A percentile compares a stretch with the other conserved stretches of the same genome.
Evolutionary conservation across 2,329 filamentous ascomycete genomes (phyloP).

Genomic region (Paracamarosporium sp.): DNA sequence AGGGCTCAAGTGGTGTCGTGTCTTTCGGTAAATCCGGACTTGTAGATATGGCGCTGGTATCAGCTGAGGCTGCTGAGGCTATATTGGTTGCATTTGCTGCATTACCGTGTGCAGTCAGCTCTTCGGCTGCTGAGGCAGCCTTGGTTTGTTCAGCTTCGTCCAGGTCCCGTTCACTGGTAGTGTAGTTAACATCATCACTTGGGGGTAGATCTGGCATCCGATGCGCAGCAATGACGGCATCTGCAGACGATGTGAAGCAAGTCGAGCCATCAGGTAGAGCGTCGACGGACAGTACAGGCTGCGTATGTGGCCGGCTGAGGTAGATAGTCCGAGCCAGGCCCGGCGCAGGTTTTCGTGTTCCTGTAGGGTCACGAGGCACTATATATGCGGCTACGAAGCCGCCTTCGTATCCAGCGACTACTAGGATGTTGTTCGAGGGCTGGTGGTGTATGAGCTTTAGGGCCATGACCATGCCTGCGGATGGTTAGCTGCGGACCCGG

Average conservation of each 20-base stretch:
- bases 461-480: constrained; percentile 87
- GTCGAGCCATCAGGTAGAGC: constrained; percentile 51
- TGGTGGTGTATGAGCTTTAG: constrained; percentile 53
- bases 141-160: not conserved
- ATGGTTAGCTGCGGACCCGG: constrained; percentile 36
- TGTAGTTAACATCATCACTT: not conserved
- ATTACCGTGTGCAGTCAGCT: not conserved
- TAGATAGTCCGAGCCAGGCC: constrained; percentile 63
- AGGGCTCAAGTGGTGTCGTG: not conserved
- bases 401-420: constrained; percentile 85
- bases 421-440: constrained; percentile 56
- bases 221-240: constrained; percentile 80
- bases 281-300: constrained; percentile 76
- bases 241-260: constrained; percentile 83
- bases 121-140: not conserved
- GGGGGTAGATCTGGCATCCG: constrained; percentile 59
- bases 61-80: too few species aligned
- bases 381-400: constrained; percentile 74
- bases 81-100: not conserved
- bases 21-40: not conserved
- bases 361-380: constrained; percentile 50
- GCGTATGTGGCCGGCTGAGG: constrained; percentile 71
- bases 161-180: not conserved
- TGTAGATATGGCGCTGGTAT: not conserved
- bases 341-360: constrained; percentile 56